Evolutionary conservation across 805 yeast species (phyloP).

Genomic region (Blastobotrys chiropterorum): DNA sequence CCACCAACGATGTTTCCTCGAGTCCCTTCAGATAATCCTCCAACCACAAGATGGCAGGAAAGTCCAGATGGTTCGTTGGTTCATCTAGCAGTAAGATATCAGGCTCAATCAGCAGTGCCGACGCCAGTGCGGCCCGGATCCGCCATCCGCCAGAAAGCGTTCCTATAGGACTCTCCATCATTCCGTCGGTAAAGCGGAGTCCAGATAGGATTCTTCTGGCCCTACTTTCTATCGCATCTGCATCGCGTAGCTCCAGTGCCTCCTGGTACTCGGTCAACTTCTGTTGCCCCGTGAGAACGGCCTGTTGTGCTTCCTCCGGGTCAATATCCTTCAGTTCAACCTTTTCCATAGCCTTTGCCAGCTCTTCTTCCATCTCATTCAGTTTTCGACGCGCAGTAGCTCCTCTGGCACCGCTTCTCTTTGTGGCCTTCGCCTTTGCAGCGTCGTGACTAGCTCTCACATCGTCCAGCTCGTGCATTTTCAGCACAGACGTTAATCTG

Average conservation of each 20-base stretch:
- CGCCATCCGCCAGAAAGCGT: slow-evolving; percentile 99
- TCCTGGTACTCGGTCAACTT: neutral
- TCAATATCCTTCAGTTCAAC: slow-evolving; percentile 80
- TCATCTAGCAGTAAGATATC: slow-evolving; percentile 91
- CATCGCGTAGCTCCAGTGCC: slow-evolving; percentile 30
- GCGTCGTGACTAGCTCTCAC: neutral
- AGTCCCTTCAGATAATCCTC: slow-evolving; percentile 78
- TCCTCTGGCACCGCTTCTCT: slow-evolving; percentile 3
- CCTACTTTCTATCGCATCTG: slow-evolving; percentile 55
- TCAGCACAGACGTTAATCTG: neutral
- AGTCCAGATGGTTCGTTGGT: slow-evolving; percentile 98
- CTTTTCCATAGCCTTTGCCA: slow-evolving; percentile 77
- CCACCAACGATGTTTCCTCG: slow-evolving; percentile 86
- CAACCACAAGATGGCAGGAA: slow-evolving; percentile 86
- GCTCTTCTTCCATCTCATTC: neutral
- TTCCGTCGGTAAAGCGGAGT: slow-evolving; percentile 88
- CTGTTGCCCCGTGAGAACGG: neutral
- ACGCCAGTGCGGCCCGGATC: slow-evolving; percentile 94
- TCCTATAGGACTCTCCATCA: slow-evolving; percentile 86
- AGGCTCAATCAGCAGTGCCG: slow-evolving; percentile 97
- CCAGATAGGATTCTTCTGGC: slow-evolving; percentile 68
- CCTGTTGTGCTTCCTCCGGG: slow-evolving; percentile 43
- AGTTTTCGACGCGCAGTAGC: slow-evolving; percentile 1
- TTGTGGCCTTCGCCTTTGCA: neutral
- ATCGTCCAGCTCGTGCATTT: neutral